phyloP scores from a whole-genome alignment of 2,329 filamentous ascomycete genomes.

The Fusarium sp. region DNA sequence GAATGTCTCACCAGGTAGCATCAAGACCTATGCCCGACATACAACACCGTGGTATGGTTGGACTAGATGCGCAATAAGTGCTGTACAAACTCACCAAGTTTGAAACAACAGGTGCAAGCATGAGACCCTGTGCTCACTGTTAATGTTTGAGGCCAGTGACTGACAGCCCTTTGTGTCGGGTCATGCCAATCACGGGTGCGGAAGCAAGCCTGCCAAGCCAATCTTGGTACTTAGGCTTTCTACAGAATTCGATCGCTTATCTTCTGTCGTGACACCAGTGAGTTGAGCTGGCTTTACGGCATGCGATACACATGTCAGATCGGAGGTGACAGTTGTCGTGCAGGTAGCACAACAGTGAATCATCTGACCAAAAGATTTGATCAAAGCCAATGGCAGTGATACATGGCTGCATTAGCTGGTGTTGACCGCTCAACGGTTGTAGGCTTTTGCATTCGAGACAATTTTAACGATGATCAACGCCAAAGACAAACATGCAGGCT shows the following conservation, averaged over 20 bases:
- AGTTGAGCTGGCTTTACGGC: background rate
- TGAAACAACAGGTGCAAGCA: fast-evolving
- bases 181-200: background rate
- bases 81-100: background rate
- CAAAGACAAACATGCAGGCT: background rate
- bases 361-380: background rate
- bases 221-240: background rate
- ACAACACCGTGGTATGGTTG: background rate
- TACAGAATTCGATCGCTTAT: background rate
- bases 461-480: background rate
- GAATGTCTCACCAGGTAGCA: background rate
- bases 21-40: background rate
- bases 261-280: background rate
- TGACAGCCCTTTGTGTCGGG: background rate
- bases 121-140: background rate
- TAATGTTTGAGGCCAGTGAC: background rate
- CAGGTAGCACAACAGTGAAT: background rate
- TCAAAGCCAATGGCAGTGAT: background rate
- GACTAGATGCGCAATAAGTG: background rate
- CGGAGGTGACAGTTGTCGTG: background rate
- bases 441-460: background rate
- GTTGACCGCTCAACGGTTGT: background rate
- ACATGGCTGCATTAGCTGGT: background rate
- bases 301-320: background rate
- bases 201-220: background rate